Base-by-base conservation (phyloP, 208 protist genomes). In the Chromosphaera perkinsii region DNA sequence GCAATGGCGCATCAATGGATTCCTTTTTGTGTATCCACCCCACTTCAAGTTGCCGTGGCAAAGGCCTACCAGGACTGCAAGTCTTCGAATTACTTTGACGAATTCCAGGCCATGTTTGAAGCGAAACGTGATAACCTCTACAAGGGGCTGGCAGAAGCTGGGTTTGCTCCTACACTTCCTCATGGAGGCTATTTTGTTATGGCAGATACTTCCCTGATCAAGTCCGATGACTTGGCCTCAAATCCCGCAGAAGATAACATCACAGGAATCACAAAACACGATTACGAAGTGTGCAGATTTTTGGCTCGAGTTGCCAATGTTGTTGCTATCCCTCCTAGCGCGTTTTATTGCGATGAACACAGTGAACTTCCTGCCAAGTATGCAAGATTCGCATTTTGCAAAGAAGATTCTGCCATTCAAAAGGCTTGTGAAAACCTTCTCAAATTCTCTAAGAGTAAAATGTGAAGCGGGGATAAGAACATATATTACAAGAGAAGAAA, bases 161-260 rank as follows among this genome's bases (percentile, higher is more conserved):
- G 59, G 9, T 20, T 66, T 9, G 32, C 9, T 22, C 42, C 59
- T 12, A 37, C 54, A 24, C n/a, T 66, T 14, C 59, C 59, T 39
- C n/a, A 66, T n/a, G 59, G 59, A 24, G 59, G 59, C 32, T 66
- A 66, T 1, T 66, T 66, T 36, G 43, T 36, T 20, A 45, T 66
- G 43, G 37, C n/a, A 31, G 59, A 66, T 27, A 66, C 59, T 10
- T 36, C 52, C 14, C 29, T 29, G 10, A 24, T 54, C 10, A 54
- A 12, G 14, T 5, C 14, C 9, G 14, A 47, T 22, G 20, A 47
- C 42, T 20, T 20, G 14, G 14, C 42, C 42, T 22, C 12, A 47
- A 47, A 47, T 47, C 14, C 12, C 20, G 42, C 14, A 47, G 20
- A 47, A 22, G 42, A 20, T 22, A 47, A 47, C 14, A 22, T 45